Evolutionary conservation across 2,329 filamentous ascomycete genomes (phyloP).

Genomic region (Hawksworthiomyces lignivorus): DNA sequence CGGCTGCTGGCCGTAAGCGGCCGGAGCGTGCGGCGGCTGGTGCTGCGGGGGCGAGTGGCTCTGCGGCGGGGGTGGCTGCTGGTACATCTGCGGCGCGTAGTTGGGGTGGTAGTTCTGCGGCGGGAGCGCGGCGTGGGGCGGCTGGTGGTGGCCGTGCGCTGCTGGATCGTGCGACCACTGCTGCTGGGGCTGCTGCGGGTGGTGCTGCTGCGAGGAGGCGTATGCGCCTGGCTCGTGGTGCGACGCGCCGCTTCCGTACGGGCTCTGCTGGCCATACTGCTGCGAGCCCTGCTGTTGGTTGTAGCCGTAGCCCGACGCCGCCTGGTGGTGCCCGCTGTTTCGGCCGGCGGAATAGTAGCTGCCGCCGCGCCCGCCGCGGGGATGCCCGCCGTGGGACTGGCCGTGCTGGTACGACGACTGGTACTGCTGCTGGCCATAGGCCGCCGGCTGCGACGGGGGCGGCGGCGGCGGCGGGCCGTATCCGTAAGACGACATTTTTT

Average conservation of each 20-base stretch:
- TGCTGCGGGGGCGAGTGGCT: conserved; percentile 22
- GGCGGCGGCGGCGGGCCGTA: conserved; percentile 48
- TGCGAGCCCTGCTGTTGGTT: conserved; percentile 25
- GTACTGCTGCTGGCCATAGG: conserved; percentile 32
- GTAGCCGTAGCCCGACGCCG: conserved; percentile 35
- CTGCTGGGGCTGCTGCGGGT: conserved; percentile 31
- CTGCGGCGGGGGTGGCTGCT: conserved; percentile 29
- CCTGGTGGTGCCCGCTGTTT: conserved; percentile 35
- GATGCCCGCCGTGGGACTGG: conserved; percentile 8
- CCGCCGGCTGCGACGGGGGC: conserved; percentile 26
- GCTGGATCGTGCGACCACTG: conserved; percentile 35
- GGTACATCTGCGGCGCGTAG: conserved; percentile 49
- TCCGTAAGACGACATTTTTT: conserved; percentile 40
- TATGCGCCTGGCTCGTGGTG: conserved; percentile 27
- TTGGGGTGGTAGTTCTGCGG: conserved; percentile 51
- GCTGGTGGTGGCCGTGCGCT: conserved; percentile 27
- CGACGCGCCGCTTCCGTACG: conserved; percentile 19
- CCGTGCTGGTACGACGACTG: conserved; percentile 28
- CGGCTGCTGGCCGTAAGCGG: conserved; percentile 14
- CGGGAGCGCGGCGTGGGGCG: conserved; percentile 41
- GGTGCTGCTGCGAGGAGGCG: conserved; percentile 19
- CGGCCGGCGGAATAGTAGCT: conserved; percentile 31
- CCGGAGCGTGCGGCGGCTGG: conserved; percentile 11
- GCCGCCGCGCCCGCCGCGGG: conserved; percentile 33
- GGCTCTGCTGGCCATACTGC: conserved; percentile 22